Evolutionary conservation across 1,284 basidiomycete genomes (phyloP).

Genomic region (Trichosporon coremiiforme): DNA sequence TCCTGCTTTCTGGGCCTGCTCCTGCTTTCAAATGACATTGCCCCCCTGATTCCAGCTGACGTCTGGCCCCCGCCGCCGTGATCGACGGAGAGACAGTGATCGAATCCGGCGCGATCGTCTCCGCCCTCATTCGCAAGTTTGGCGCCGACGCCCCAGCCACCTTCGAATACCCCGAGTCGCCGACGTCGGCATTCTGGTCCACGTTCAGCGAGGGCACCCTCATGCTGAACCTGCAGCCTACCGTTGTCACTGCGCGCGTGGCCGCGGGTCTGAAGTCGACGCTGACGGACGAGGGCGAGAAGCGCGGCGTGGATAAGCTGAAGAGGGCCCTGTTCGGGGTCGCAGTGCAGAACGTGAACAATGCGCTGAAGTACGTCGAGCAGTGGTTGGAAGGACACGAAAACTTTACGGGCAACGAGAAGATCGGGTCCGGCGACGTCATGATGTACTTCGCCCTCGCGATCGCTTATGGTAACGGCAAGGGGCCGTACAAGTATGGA

Average conservation of each 20-base stretch:
- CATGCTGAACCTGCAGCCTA: conserved; percentile 43
- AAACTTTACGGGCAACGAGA: conserved; percentile 41
- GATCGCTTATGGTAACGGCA: conserved; percentile 32
- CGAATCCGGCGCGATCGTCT: conserved; percentile 48
- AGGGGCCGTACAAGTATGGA: conserved; percentile 37
- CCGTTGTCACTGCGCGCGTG: background rate
- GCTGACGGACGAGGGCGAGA: conserved; percentile 33
- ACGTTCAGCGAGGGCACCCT: conserved; percentile 48
- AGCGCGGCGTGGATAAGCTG: conserved; percentile 34
- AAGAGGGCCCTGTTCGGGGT: background rate
- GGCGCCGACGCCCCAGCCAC: conserved; percentile 37
- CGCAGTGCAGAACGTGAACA: background rate
- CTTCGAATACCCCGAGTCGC: conserved; percentile 34
- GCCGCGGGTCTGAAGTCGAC: background rate
- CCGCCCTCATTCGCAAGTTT: conserved; percentile 38
- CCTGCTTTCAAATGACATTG: too few relatives aligned
- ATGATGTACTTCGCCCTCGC: conserved; percentile 47
- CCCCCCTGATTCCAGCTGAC: too few relatives aligned
- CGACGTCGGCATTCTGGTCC: conserved; percentile 42
- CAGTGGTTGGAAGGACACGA: conserved; percentile 31
- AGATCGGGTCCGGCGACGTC: conserved; percentile 46
- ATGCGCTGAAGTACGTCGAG: conserved; percentile 41
- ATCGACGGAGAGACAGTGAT: conserved; percentile 40
- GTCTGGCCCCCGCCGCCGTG: conserved; percentile 39
- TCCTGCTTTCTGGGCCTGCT: too few relatives aligned